These are phyloP conservation scores for Paragyromitra xinjiangensis DNA, from an alignment of 495 filamentous ascomycete species.

Conservation along the genomic window DNA sequence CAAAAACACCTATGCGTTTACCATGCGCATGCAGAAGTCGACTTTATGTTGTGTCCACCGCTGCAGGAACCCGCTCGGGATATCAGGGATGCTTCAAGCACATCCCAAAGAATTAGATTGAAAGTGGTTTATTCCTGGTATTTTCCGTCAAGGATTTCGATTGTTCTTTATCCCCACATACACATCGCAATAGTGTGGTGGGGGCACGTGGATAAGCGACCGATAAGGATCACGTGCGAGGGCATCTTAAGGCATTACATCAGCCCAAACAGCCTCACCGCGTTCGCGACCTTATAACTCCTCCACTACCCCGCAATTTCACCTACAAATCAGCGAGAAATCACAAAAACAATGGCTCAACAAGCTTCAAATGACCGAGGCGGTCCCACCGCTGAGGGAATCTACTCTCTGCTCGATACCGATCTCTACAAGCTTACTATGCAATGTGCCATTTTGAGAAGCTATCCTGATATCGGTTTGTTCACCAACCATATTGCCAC, in stretches of 20 bases:
- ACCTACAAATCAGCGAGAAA: slow-evolving; percentile 6
- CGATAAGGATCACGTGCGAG: slow-evolving; percentile 36
- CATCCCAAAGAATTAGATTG: too few relatives aligned
- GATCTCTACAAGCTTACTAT: slow-evolving; percentile 99
- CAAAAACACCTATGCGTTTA: neutral
- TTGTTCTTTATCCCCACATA: neutral
- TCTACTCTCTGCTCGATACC: slow-evolving; percentile 92
- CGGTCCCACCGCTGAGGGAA: slow-evolving; percentile 62
- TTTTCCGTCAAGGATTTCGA: neutral
- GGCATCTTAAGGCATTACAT: slow-evolving; percentile 25
- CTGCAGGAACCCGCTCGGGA: slow-evolving; percentile 9
- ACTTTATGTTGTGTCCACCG: neutral
- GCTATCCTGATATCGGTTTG: slow-evolving; percentile 80
- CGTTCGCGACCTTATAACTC: neutral
- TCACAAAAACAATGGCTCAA: slow-evolving; percentile 19
- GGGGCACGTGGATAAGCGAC: slow-evolving; percentile 17
- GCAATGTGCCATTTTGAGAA: slow-evolving; percentile 94
- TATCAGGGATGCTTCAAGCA: neutral
- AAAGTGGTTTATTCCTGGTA: neutral
- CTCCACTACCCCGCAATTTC: neutral
- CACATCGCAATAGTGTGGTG: neutral
- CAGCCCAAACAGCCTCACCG: slow-evolving; percentile 9
- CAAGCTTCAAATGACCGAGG: neutral
- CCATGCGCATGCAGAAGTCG: neutral
- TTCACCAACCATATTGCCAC: slow-evolving; percentile 14